A percentile compares a stretch with the other conserved stretches of the same genome.
Evolutionary conservation across 108 stramenopile genomes (phyloP).

Genomic region (Epithemia pelagica): DNA sequence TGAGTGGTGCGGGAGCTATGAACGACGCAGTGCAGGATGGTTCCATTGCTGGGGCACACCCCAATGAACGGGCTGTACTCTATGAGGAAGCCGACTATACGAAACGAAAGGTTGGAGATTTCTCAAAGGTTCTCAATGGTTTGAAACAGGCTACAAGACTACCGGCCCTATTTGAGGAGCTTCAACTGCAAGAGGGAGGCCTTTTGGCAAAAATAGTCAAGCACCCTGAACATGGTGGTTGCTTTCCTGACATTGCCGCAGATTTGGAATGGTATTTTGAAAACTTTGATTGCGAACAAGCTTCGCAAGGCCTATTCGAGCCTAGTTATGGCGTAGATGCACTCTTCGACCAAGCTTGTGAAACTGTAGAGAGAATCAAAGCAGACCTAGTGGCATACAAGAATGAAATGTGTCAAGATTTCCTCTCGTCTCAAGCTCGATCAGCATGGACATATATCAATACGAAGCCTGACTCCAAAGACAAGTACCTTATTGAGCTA

Average conservation of each 20-base stretch:
- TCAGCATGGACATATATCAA: slow-evolving; percentile 81
- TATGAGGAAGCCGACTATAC: slow-evolving; percentile 91
- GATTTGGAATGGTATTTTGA: slow-evolving; percentile 86
- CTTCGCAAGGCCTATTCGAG: slow-evolving; percentile 78
- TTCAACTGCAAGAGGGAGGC: slow-evolving; percentile 48
- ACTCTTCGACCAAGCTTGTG: slow-evolving; percentile 89
- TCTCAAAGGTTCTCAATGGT: slow-evolving; percentile 71
- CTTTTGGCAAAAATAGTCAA: slow-evolving; percentile 68
- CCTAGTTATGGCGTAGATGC: slow-evolving; percentile 85
- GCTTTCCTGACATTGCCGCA: slow-evolving; percentile 81
- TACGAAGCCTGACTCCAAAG: slow-evolving; percentile 84
- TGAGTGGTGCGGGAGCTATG: slow-evolving; percentile 34
- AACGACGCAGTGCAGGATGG: slow-evolving; percentile 16
- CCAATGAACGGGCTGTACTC: slow-evolving; percentile 90
- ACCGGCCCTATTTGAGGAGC: slow-evolving; percentile 71
- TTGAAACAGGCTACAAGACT: slow-evolving; percentile 55
- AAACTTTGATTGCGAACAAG: slow-evolving; percentile 88
- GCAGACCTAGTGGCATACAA: slow-evolving; percentile 76
- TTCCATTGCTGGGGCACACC: slow-evolving; percentile 49
- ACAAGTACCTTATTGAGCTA: slow-evolving; percentile 92
- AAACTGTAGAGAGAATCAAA: slow-evolving; percentile 60
- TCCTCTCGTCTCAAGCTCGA: slow-evolving; percentile 37
- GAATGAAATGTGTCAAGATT: slow-evolving; percentile 60
- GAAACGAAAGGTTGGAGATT: slow-evolving; percentile 90
- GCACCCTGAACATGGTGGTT: slow-evolving; percentile 66